These are phyloP conservation scores for Fagopyrum tataricum DNA, from an alignment of 148 eudicot species.

Conservation along the genomic window DNA sequence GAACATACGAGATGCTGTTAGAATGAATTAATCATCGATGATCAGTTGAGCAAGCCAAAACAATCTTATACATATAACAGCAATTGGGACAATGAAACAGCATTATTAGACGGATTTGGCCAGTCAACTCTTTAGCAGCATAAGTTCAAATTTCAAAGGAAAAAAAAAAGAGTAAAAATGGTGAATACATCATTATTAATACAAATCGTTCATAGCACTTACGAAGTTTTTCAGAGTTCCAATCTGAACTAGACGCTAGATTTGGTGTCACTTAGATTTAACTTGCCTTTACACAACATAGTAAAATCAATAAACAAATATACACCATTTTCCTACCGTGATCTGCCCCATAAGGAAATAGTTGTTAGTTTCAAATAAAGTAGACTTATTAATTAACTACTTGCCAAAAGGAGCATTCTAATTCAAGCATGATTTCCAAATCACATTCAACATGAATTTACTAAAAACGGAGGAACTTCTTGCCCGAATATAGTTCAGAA, in stretches of 20 bases:
- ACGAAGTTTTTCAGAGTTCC: not conserved
- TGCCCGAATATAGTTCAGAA: not conserved
- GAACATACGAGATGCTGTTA: slow-evolving; percentile 12
- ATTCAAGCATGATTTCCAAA: not conserved
- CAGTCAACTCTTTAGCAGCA: not conserved
- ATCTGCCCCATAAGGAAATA: not conserved
- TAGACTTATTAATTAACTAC: not conserved
- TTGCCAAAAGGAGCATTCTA: not conserved
- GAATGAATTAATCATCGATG: not conserved
- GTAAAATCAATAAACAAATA: not conserved
- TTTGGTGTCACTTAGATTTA: not conserved
- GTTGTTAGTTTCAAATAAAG: not conserved
- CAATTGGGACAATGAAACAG: not conserved
- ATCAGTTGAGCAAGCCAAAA: not conserved
- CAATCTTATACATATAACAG: not conserved
- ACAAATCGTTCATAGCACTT: not conserved
- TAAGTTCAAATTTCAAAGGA: not conserved
- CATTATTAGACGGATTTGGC: not conserved
- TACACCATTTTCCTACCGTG: not conserved
- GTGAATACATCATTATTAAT: not conserved
- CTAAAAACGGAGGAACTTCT: not conserved
- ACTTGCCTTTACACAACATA: not conserved
- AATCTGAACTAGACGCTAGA: not conserved
- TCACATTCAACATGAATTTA: not conserved
- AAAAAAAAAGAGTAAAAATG: not conserved